These are phyloP conservation scores for Setaria viridis DNA, from an alignment of 202 grass and related monocot species.

Conservation along the genomic window DNA sequence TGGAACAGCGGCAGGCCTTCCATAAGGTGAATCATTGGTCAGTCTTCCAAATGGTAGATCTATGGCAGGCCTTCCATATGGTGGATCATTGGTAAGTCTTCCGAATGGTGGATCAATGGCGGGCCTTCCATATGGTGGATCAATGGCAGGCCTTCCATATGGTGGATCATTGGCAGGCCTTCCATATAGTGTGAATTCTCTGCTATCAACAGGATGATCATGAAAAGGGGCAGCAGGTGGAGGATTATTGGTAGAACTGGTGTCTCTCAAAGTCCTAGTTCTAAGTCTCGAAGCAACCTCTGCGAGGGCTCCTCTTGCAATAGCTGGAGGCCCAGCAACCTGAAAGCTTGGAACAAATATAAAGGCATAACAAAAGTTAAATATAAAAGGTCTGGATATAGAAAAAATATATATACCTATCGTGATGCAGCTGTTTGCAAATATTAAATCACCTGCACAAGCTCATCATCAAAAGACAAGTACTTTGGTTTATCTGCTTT, in stretches of 20 bases:
- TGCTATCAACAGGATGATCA: constrained; percentile 63
- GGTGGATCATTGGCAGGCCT: constrained; percentile 49
- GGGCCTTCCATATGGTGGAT: constrained; percentile 55
- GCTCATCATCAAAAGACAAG: constrained; percentile 83
- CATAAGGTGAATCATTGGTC: constrained; percentile 37
- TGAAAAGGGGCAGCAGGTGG: constrained; percentile 58
- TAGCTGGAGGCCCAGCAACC: constrained; percentile 80
- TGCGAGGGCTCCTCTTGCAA: constrained; percentile 76
- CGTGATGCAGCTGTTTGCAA: constrained; percentile 24
- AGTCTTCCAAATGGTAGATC: constrained; percentile 49
- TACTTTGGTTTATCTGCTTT: constrained; percentile 95
- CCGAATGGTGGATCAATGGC: constrained; percentile 32
- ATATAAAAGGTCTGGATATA: constrained; percentile 12
- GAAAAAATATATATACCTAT: constrained; percentile 34
- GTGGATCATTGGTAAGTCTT: constrained; percentile 33
- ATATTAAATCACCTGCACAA: constrained; percentile 85
- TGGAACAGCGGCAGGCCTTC: constrained; percentile 23
- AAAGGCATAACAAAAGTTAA: constrained; percentile 46
- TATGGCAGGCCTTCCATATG: constrained; percentile 48
- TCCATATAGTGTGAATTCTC: constrained; percentile 52
- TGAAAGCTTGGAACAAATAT: constrained; percentile 66
- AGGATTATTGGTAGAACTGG: constrained; percentile 55
- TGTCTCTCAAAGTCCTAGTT: constrained; percentile 76
- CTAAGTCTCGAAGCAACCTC: constrained; percentile 94
- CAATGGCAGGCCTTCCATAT: constrained; percentile 49